Base-by-base conservation (phyloP, 2,329 filamentous ascomycete genomes). In the Teratosphaeria viscida region DNA sequence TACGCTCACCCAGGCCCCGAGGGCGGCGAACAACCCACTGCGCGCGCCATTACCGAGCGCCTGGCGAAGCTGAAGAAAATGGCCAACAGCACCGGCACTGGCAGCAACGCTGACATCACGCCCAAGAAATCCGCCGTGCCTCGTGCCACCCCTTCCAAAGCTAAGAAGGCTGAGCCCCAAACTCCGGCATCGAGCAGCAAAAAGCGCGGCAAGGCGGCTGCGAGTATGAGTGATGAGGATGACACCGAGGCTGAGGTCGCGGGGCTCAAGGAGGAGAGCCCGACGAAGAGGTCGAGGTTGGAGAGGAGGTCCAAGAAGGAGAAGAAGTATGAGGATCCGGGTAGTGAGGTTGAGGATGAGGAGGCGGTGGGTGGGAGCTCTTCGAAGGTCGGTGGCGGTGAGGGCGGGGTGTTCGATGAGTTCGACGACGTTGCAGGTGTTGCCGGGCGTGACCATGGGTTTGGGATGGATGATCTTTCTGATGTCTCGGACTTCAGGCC, bases 211-310 rank as follows among this genome's bases (percentile, higher is more conserved):
- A 55, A 52, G 6, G 32, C n/a, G 8, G 32, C 16, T 5, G 16
- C 43, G 6, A 32, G 55, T 29, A 67, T 66, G 64, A 63, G 60
- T 37, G 66, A 67, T 10, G 66, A 68, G 26, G 67, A 70, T 47
- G 67, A 66, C 16, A 11, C 19, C 2, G 39, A 34, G 37, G 39
- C 54, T 14, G 52, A 56, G 7, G 29, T 0, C 19, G 37, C 37
- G 37, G 16, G 5, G 8, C 2, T 43, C 12, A 29, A 12, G 4
- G 32, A 37, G 10, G 47, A 23, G 37, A 47, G 35, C 12, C 54
- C 55, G 7, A 16, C 49, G 11, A 60, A 57, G 55, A 49, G 59
- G 2, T 49, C 34, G 1, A 61, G 57, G 55, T 56, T 59, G 11
- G 60, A 64, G 56, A 43, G 61, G 23, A 37, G 57, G 23, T 52